These are phyloP conservation scores for Stromatinia cepivora DNA, from an alignment of 2,329 filamentous ascomycete genomes.

Conservation along the genomic window DNA sequence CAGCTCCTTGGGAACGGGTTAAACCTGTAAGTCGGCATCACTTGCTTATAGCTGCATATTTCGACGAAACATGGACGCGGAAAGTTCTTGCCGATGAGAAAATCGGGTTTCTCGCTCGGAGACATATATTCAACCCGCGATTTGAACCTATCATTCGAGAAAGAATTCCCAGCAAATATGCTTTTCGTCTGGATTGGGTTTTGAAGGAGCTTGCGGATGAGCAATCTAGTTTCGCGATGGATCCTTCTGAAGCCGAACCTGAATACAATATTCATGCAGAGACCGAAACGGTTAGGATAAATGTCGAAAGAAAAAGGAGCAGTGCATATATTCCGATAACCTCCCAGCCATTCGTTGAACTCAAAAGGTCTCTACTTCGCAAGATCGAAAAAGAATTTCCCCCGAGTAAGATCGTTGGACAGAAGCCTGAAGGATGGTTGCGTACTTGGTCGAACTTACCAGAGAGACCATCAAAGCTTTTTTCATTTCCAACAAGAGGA, in stretches of 20 bases:
- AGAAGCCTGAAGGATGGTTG: constrained; percentile 11
- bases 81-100: constrained; percentile 10
- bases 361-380: constrained; percentile 4
- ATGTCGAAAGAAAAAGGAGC: not conserved
- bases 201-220: not conserved
- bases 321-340: constrained; percentile 18
- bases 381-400: not conserved
- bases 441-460: not conserved
- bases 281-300: too few species aligned
- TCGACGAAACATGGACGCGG: constrained; percentile 14
- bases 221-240: not conserved
- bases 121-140: constrained; percentile 6
- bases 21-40: not conserved
- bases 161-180: constrained; percentile 1
- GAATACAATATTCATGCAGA: not conserved
- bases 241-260: constrained; percentile 5
- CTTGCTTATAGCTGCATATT: constrained; percentile 9
- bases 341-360: constrained; percentile 9
- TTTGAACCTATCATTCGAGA: constrained; percentile 14
- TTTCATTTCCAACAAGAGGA: not conserved
- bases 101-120: not conserved
- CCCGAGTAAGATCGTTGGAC: not conserved
- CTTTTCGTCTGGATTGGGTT: constrained; percentile 9
- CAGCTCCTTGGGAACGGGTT: constrained; percentile 5
- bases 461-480: constrained; percentile 6